A percentile compares a stretch with the other conserved stretches of the same genome.
Evolutionary conservation across 177 flowering plant genomes (phyloP).

Genomic region (Vitis hybrid): DNA sequence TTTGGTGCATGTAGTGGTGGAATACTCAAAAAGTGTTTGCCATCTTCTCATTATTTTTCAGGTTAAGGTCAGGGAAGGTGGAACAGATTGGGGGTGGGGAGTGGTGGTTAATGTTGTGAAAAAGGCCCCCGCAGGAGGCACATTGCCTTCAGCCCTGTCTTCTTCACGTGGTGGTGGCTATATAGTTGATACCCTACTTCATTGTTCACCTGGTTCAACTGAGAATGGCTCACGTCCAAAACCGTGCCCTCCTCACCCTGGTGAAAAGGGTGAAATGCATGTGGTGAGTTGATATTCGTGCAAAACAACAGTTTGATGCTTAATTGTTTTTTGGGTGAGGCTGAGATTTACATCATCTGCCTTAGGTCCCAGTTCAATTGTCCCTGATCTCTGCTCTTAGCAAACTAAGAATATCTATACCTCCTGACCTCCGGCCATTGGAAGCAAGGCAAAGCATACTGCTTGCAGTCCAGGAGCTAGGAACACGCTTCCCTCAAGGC

Average conservation of each 20-base stretch:
- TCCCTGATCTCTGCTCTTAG: constrained; percentile 82
- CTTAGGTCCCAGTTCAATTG: constrained; percentile 93
- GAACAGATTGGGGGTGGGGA: constrained; percentile 99
- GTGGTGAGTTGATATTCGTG: constrained; percentile 76
- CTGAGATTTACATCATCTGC: constrained; percentile 15
- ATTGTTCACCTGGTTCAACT: constrained; percentile 75
- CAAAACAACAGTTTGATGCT: constrained; percentile 26
- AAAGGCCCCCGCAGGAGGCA: constrained; percentile 56
- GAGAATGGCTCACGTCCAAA: constrained; percentile 87
- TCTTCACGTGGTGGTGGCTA: constrained; percentile 67
- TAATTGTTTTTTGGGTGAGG: constrained; percentile 7
- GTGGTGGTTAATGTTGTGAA: constrained; percentile 93
- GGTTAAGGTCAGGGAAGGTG: constrained; percentile 94
- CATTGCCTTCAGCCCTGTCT: constrained; percentile 44
- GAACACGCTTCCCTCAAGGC: constrained; percentile 77
- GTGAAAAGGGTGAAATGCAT: constrained; percentile 99
- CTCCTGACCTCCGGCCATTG: constrained; percentile 86
- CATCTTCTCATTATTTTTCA: constrained; percentile 22
- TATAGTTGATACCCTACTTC: constrained; percentile 93
- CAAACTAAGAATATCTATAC: constrained; percentile 71
- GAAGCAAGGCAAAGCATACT: constrained; percentile 89
- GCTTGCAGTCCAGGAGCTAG: constrained; percentile 83
- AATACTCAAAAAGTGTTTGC: too few relatives aligned
- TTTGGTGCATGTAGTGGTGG: too few relatives aligned
- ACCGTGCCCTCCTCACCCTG: constrained; percentile 90